Conservation (phyloP, 768 basidiomycete genomes). For the Termitomyces sp. region DNA sequence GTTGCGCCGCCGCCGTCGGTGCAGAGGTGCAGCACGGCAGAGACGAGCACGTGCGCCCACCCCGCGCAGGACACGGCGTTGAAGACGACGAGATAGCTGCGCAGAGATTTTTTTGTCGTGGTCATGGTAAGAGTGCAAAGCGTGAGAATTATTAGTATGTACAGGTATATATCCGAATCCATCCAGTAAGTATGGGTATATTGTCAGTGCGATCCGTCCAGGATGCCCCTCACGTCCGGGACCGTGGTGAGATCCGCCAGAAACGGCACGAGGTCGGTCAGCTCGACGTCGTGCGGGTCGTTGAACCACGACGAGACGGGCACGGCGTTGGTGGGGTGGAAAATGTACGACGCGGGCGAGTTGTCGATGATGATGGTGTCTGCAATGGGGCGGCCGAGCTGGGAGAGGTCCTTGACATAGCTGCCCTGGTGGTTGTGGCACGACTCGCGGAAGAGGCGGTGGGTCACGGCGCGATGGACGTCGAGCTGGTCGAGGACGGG, state of each 20-base stretch:
- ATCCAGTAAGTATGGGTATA: no score
- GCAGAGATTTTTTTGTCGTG: neutral
- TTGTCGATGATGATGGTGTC: constrained; percentile 98
- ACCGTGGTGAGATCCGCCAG: constrained; percentile 80
- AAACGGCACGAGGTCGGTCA: constrained; percentile 94
- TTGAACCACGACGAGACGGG: constrained; percentile 99
- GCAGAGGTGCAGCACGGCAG: constrained; percentile 27
- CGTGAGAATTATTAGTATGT: no score
- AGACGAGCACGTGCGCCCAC: constrained; percentile 73
- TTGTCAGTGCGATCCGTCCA: constrained; percentile 21
- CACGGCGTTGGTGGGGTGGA: constrained; percentile 98
- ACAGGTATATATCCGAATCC: no score
- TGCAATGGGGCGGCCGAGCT: constrained; percentile 88
- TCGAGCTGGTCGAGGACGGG: constrained; percentile 98
- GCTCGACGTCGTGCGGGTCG: constrained; percentile 95
- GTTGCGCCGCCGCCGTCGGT: constrained; percentile 45
- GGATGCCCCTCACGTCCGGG: constrained; percentile 84
- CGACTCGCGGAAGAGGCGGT: constrained; percentile 93
- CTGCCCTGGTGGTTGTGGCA: constrained; percentile 99
- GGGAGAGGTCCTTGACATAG: constrained; percentile 99
- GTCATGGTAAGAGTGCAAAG: neutral
- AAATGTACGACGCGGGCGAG: constrained; percentile 97
- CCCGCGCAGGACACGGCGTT: constrained; percentile 70
- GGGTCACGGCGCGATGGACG: constrained; percentile 83
- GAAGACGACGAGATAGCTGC: constrained; percentile 69